Conservation (phyloP, 352 stramenopile genomes). For the Pythium volutum region DNA sequence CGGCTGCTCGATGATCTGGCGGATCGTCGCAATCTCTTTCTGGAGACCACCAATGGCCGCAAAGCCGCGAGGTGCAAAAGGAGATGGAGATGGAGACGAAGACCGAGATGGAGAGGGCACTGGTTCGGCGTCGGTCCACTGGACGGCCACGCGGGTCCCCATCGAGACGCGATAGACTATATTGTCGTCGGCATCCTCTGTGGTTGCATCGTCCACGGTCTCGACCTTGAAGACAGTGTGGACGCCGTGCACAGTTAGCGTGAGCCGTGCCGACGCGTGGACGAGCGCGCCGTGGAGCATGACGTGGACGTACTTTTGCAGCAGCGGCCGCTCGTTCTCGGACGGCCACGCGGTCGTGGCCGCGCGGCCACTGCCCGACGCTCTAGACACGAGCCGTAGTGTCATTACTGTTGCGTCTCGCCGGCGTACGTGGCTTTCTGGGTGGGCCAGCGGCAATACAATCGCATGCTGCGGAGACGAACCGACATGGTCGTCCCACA, state of each 20-base stretch:
- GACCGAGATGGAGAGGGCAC: constrained; percentile 4
- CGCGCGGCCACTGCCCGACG: constrained; percentile 8
- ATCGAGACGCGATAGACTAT: constrained; percentile 25
- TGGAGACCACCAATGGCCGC: constrained; percentile 82
- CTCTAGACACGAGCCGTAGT: constrained; percentile 39
- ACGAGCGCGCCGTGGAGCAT: constrained; percentile 71
- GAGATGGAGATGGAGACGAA: neutral
- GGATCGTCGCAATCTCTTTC: constrained; percentile 92
- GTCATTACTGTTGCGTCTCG: constrained; percentile 26
- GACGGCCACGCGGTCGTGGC: constrained; percentile 27
- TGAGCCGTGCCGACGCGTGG: constrained; percentile 46
- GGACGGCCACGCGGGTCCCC: constrained; percentile 5
- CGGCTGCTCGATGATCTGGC: constrained; percentile 96
- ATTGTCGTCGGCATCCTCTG: neutral
- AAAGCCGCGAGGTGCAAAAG: constrained; percentile 49
- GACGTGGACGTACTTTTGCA: constrained; percentile 50
- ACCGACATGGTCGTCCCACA: constrained; percentile 58
- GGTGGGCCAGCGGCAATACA: constrained; percentile 23
- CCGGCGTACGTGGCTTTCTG: constrained; percentile 12
- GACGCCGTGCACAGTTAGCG: constrained; percentile 57
- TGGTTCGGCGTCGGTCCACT: constrained; percentile 3
- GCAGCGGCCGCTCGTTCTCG: constrained; percentile 50
- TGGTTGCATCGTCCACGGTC: neutral
- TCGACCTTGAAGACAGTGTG: constrained; percentile 50
- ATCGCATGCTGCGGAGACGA: constrained; percentile 18